A percentile compares a stretch with the other conserved stretches of the same genome.
Conservation (phyloP, 1,139 yeast genomes). For the Taiozyma sp. region DNA sequence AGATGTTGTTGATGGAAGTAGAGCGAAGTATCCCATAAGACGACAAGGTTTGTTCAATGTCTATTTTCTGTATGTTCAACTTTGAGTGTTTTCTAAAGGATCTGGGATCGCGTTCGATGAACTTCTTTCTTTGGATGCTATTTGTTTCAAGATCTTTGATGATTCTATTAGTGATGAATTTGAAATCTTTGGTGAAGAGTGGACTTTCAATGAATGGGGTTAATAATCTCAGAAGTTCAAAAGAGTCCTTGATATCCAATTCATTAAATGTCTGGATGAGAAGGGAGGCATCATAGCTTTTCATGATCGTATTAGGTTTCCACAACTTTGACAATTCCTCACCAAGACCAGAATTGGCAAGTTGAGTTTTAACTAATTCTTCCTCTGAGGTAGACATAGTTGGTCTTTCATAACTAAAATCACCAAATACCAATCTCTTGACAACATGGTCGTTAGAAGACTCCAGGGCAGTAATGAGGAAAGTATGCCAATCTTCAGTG, state of each 20-base stretch:
- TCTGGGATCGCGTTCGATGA: not conserved
- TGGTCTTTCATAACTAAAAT: conserved; percentile 1
- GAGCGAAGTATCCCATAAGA: not conserved
- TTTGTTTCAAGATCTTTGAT: conserved; percentile 2
- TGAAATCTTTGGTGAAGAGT: conserved; percentile 8
- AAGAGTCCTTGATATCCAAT: not conserved
- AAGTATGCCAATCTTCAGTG: conserved; percentile 14
- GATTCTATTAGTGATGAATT: conserved; percentile 7
- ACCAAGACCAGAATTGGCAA: not conserved
- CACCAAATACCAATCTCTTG: not conserved
- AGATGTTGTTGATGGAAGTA: not conserved
- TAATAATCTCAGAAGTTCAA: not conserved
- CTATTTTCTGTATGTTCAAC: conserved; percentile 11
- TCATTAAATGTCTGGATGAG: conserved; percentile 2
- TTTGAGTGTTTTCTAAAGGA: conserved; percentile 7
- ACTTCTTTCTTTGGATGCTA: conserved; percentile 7
- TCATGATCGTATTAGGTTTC: not conserved
- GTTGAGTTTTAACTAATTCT: not conserved
- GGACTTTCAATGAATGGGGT: not conserved
- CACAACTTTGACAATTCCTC: not conserved
- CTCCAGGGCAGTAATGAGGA: conserved; percentile 7
- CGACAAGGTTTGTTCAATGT: conserved; percentile 2
- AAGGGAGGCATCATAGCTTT: not conserved
- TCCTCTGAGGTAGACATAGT: not conserved
- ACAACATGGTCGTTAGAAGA: conserved; percentile 1